These are phyloP conservation scores for Synchytrium microbalum DNA, from an alignment of 371 early-diverging fungal species.

Conservation along the genomic window DNA sequence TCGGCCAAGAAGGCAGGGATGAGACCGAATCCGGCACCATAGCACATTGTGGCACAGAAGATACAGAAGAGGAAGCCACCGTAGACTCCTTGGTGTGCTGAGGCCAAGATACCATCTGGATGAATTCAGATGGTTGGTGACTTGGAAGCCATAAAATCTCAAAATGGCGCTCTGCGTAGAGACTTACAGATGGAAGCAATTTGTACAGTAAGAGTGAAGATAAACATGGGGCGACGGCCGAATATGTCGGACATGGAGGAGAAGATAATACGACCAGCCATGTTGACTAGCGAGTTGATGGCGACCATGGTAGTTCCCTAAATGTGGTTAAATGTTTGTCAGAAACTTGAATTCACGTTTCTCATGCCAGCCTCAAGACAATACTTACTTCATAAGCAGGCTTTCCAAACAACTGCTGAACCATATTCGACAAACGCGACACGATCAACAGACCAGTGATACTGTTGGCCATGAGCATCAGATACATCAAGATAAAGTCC, in stretches of 20 bases:
- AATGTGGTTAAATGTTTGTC: no score
- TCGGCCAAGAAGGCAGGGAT: conserved; percentile 63
- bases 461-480: not conserved
- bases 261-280: conserved; percentile 4
- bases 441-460: not conserved
- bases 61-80: conserved; percentile 33
- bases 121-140: no score
- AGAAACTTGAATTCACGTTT: no score
- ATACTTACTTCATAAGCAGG: conserved; percentile 31
- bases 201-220: conserved; percentile 5
- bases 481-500: not conserved
- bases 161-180: no score
- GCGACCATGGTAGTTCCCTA: conserved; percentile 9
- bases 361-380: no score
- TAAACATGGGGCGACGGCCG: conserved; percentile 5
- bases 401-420: conserved; percentile 10
- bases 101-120: not conserved
- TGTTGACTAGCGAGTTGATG: conserved; percentile 5
- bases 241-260: conserved; percentile 8
- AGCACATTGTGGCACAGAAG: conserved; percentile 35
- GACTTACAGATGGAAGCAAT: not conserved
- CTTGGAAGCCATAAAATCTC: no score
- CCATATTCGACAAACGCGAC: not conserved
- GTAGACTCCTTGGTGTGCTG: not conserved
- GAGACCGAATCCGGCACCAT: conserved; percentile 38